phyloP scores from a whole-genome alignment of 2,329 filamentous ascomycete genomes.

The Elsinoe batatas region DNA sequence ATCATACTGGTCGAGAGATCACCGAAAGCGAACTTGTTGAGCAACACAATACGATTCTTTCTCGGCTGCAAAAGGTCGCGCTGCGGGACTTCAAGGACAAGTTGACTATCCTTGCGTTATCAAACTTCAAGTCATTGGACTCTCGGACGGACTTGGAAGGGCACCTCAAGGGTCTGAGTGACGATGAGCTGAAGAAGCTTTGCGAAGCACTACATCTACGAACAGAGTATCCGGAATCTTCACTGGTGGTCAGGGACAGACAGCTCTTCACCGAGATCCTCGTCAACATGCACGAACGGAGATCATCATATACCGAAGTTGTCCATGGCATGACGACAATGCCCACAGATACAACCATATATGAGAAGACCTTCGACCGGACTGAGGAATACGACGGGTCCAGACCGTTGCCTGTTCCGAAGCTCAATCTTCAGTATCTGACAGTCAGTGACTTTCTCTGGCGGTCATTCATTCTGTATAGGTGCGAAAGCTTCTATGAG shows the following conservation, averaged over 20 bases:
- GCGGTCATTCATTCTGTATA: constrained; percentile 81
- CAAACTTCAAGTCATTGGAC: constrained; percentile 84
- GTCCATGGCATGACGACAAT: constrained; percentile 61
- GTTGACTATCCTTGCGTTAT: constrained; percentile 79
- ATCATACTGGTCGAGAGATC: constrained; percentile 73
- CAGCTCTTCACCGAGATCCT: constrained; percentile 61
- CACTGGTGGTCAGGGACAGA: constrained; percentile 54
- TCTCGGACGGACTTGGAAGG: constrained; percentile 67
- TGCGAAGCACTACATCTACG: constrained; percentile 65
- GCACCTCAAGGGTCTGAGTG: constrained; percentile 62
- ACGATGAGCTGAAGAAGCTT: constrained; percentile 63
- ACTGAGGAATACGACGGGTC: constrained; percentile 85
- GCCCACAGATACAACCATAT: constrained; percentile 76
- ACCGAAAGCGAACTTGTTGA: constrained; percentile 66
- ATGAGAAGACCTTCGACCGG: constrained; percentile 66
- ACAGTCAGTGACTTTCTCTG: constrained; percentile 95
- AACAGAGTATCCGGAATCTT: constrained; percentile 66
- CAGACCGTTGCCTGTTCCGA: constrained; percentile 78
- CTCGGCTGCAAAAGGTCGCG: constrained; percentile 66
- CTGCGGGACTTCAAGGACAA: constrained; percentile 82
- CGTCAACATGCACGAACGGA: constrained; percentile 63
- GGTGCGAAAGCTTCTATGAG: constrained; percentile 85
- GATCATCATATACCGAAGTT: constrained; percentile 71
- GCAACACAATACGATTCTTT: constrained; percentile 64
- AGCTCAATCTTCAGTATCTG: constrained; percentile 90